These are phyloP conservation scores for Didymella keratinophila DNA, from an alignment of 2,329 filamentous ascomycete genomes.

Conservation along the genomic window DNA sequence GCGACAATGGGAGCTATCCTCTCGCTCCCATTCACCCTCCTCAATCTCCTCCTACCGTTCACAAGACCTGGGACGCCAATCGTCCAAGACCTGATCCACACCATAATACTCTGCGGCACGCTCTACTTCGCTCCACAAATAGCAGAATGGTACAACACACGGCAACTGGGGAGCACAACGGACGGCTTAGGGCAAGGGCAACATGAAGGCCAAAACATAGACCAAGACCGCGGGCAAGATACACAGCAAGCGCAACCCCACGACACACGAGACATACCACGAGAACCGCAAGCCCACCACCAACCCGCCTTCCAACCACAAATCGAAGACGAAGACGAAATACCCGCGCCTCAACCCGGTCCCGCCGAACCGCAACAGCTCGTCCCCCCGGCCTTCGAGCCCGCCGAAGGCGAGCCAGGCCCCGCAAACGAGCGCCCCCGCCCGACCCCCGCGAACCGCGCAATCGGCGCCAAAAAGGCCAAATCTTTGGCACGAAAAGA, in stretches of 20 bases:
- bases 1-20: constrained; percentile 42
- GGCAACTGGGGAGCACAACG: constrained; percentile 21
- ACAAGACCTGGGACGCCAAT: constrained; percentile 57
- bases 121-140: constrained; percentile 59
- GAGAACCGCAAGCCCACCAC: not conserved
- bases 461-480: constrained; percentile 59
- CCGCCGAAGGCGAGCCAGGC: too few relatives aligned
- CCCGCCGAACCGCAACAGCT: constrained; percentile 12
- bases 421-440: constrained; percentile 40
- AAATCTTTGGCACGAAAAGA: constrained; percentile 57
- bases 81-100: constrained; percentile 57
- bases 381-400: too few relatives aligned
- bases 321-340: constrained; percentile 15
- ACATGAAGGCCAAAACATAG: not conserved
- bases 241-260: constrained; percentile 1
- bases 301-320: constrained; percentile 9
- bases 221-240: constrained; percentile 2
- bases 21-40: constrained; percentile 35
- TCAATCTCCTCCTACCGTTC: constrained; percentile 59
- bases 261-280: constrained; percentile 1
- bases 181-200: constrained; percentile 4
- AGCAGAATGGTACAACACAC: constrained; percentile 50
- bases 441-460: constrained; percentile 40
- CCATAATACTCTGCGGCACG: constrained; percentile 53
- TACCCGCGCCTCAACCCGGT: constrained; percentile 34